phyloP scores from a whole-genome alignment of 768 basidiomycete species.

The Phylloporus arenicola region DNA sequence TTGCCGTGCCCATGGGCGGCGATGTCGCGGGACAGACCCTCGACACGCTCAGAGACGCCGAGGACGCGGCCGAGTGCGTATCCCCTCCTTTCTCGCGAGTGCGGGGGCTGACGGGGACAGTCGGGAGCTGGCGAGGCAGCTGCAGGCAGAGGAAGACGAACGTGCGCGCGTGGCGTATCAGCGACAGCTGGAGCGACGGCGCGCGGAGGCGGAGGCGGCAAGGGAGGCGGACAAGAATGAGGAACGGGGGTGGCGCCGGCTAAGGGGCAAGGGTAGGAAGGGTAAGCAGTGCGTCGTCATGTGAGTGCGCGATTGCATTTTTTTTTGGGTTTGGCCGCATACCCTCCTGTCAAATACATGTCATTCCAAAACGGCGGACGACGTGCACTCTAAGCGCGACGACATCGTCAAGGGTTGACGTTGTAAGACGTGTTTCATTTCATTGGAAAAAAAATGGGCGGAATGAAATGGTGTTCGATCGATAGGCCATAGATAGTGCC shows the following conservation, averaged over 20 bases:
- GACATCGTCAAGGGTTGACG: not conserved
- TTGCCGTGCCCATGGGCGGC: constrained; percentile 65
- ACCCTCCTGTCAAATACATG: not conserved
- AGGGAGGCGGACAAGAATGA: not conserved
- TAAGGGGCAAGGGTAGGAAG: constrained; percentile 36
- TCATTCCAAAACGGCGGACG: not conserved
- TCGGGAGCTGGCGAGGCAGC: constrained; percentile 61
- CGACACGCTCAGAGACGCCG: constrained; percentile 47
- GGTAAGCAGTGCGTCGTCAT: constrained; percentile 52
- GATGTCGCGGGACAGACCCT: constrained; percentile 74
- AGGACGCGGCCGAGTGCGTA: constrained; percentile 56
- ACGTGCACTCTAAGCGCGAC: not conserved
- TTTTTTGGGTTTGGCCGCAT: not conserved
- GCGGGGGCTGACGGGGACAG: constrained; percentile 31
- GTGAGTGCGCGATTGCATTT: constrained; percentile 28
- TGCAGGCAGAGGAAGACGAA: constrained; percentile 79
- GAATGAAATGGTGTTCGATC: too few species aligned
- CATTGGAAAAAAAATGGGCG: too few species aligned
- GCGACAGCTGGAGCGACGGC: constrained; percentile 21
- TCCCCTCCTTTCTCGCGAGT: not conserved
- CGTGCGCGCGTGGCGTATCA: constrained; percentile 37
- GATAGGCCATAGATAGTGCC: too few species aligned
- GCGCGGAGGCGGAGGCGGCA: constrained; percentile 13
- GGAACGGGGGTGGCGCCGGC: constrained; percentile 11
- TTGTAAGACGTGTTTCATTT: too few species aligned